A percentile compares a stretch with the other conserved stretches of the same genome.
phyloP scores from a whole-genome alignment of 2,329 filamentous ascomycete species.

The Clonostachys chloroleuca region DNA sequence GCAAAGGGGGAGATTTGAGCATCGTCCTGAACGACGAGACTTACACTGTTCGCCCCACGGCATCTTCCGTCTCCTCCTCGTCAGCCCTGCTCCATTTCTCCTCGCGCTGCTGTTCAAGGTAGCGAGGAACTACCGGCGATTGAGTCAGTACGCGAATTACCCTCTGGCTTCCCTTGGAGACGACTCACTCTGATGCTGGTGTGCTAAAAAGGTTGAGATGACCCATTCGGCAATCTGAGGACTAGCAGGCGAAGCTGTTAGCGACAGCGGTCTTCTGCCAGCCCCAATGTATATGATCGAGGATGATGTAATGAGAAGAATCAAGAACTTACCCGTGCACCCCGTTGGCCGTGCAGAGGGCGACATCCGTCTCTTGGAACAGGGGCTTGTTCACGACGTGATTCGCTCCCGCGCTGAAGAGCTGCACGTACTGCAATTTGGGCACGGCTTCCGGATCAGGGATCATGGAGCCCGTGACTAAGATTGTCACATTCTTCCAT shows the following conservation, averaged over 20 bases:
- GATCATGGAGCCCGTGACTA: conserved; percentile 35
- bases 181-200: conserved; percentile 36
- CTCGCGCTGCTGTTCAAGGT: conserved; percentile 36
- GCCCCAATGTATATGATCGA: neutral
- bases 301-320: neutral
- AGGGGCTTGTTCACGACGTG: conserved; percentile 38
- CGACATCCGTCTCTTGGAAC: conserved; percentile 43
- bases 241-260: conserved; percentile 17
- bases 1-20: neutral
- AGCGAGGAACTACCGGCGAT: conserved; percentile 31
- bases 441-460: conserved; percentile 36
- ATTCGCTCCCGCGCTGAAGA: conserved; percentile 50
- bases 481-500: conserved; percentile 44
- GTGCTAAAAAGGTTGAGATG: conserved; percentile 43
- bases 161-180: neutral
- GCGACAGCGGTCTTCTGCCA: neutral
- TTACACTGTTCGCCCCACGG: conserved; percentile 44
- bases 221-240: conserved; percentile 56
- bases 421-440: conserved; percentile 46
- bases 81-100: conserved; percentile 33
- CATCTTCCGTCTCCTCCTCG: conserved; percentile 29
- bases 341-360: conserved; percentile 51
- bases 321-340: conserved; percentile 44
- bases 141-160: neutral
- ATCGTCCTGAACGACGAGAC: conserved; percentile 8